Evolutionary conservation across 2,329 filamentous ascomycete species (phyloP).

Genomic region (Diaporthe helianthi): DNA sequence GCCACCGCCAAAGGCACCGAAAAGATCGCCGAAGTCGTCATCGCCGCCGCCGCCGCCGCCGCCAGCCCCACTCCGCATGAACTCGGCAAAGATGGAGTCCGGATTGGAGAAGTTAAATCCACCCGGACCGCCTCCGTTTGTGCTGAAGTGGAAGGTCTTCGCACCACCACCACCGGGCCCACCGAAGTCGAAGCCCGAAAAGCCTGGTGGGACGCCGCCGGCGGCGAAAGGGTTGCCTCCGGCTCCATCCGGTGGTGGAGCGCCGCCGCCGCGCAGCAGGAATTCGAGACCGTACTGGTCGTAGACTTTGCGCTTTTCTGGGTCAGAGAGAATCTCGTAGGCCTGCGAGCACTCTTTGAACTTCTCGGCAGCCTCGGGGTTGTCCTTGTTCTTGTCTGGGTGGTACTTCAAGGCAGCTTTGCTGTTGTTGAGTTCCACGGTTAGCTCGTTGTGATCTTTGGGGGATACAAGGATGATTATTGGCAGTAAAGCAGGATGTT

Average conservation of each 20-base stretch:
- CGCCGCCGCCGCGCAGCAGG: constrained; percentile 78
- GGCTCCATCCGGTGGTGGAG: constrained; percentile 67
- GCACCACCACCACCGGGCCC: constrained; percentile 53
- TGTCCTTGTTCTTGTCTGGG: constrained; percentile 97
- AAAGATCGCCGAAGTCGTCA: constrained; percentile 62
- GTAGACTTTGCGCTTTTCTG: constrained; percentile 94
- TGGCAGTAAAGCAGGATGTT: not conserved
- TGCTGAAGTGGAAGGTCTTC: constrained; percentile 71
- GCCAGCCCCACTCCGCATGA: constrained; percentile 66
- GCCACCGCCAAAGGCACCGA: constrained; percentile 56
- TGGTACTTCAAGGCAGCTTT: constrained; percentile 92
- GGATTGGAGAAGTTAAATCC: constrained; percentile 87
- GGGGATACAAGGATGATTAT: not conserved
- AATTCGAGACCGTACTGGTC: constrained; percentile 95
- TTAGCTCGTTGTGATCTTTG: constrained; percentile 43
- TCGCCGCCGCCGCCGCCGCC: constrained; percentile 46
- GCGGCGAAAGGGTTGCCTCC: constrained; percentile 68
- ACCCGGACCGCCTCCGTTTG: constrained; percentile 58
- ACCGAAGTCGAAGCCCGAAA: constrained; percentile 59
- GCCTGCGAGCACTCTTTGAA: constrained; percentile 99
- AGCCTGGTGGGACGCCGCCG: constrained; percentile 63
- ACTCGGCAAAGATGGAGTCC: constrained; percentile 84
- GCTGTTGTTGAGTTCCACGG: constrained; percentile 51
- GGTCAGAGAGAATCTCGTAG: constrained; percentile 96
- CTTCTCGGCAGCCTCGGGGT: constrained; percentile 83